Percentiles rank a stretch among this genome's conserved stretches.
Evolutionary conservation across 495 filamentous ascomycete species (phyloP).

Genomic region (Penicillium fimorum): DNA sequence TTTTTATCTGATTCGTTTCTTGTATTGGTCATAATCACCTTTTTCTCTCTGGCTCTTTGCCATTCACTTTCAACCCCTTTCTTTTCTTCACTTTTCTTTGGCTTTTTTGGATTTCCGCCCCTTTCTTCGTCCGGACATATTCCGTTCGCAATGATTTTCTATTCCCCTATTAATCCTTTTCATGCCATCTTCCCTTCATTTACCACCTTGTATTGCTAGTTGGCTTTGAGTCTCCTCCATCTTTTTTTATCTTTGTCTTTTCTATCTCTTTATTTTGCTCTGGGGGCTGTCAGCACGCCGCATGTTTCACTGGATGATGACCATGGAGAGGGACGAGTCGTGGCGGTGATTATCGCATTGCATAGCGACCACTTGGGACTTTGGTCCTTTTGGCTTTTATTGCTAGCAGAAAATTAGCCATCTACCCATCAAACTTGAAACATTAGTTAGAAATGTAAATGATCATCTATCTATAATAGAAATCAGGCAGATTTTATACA

Average conservation of each 20-base stretch:
- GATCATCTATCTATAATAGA: background rate
- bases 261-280: slow-evolving; percentile 14
- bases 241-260: slow-evolving; percentile 21
- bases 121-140: slow-evolving; percentile 25
- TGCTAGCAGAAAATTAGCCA: slow-evolving; percentile 1
- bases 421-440: background rate
- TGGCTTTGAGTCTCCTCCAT: slow-evolving; percentile 39
- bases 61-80: slow-evolving; percentile 30
- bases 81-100: slow-evolving; percentile 21
- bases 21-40: slow-evolving; percentile 33
- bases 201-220: slow-evolving; percentile 47
- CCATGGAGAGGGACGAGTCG: slow-evolving; percentile 5
- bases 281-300: slow-evolving; percentile 9
- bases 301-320: slow-evolving; percentile 12
- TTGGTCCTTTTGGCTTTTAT: slow-evolving; percentile 15
- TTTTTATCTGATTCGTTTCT: slow-evolving; percentile 28
- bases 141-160: slow-evolving; percentile 21
- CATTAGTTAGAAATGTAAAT: background rate
- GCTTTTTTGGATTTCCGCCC: slow-evolving; percentile 19
- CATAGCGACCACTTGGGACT: background rate
- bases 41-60: slow-evolving; percentile 23
- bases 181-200: slow-evolving; percentile 30
- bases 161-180: slow-evolving; percentile 34
- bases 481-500: background rate
- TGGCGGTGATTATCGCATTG: background rate